phyloP scores from a whole-genome alignment of 352 stramenopile species.

The Phytophthora boehmeriae region DNA sequence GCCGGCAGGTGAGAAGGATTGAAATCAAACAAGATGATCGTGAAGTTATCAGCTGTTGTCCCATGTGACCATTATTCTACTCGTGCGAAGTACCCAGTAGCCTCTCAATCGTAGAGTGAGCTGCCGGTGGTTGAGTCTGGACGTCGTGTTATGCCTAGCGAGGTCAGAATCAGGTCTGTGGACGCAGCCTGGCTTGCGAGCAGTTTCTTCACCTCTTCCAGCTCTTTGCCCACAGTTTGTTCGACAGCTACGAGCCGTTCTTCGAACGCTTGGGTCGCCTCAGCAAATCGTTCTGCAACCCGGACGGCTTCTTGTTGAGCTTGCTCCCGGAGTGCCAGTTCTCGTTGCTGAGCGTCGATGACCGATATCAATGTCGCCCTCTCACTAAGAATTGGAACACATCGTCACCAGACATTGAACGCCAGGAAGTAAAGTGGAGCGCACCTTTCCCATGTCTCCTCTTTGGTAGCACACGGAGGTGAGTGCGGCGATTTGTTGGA shows the following conservation, averaged over 20 bases:
- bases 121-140: conserved; percentile 13
- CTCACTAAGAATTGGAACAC: conserved; percentile 38
- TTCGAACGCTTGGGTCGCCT: conserved; percentile 60
- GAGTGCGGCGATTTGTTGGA: conserved; percentile 12
- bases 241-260: conserved; percentile 60
- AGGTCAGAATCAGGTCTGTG: conserved; percentile 60
- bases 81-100: too few species aligned
- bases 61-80: too few species aligned
- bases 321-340: conserved; percentile 58
- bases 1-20: not conserved
- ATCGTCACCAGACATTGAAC: not conserved
- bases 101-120: conserved; percentile 24
- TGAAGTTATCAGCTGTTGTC: too few species aligned
- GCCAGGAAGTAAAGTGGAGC: not conserved
- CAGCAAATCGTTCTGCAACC: conserved; percentile 62
- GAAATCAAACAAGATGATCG: not conserved
- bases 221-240: conserved; percentile 41
- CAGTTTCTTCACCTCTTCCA: conserved; percentile 50
- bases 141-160: conserved; percentile 46
- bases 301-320: conserved; percentile 58
- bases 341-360: conserved; percentile 64
- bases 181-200: conserved; percentile 46
- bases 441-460: conserved; percentile 52
- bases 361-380: conserved; percentile 56
- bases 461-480: conserved; percentile 15